Conservation (phyloP, 2,329 filamentous ascomycete species). For the Cladobotryum protrusum region DNA sequence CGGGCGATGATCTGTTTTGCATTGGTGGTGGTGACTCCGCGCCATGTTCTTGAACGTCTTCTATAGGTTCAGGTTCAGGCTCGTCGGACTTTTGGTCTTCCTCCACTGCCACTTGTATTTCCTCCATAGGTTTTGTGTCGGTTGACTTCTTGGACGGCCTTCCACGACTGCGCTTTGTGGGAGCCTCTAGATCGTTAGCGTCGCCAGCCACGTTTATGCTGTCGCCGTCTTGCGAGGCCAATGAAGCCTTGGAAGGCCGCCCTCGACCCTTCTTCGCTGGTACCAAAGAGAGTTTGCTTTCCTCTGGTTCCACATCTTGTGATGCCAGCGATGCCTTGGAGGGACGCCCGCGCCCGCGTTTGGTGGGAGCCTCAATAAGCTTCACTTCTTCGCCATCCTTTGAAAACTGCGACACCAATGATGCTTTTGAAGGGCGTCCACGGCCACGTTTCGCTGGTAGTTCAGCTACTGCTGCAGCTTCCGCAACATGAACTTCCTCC, state of each 20-base stretch:
- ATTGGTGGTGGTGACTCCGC: neutral
- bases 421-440: constrained; percentile 28
- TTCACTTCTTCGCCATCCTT: constrained; percentile 10
- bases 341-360: constrained; percentile 26
- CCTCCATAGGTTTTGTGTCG: constrained; percentile 4
- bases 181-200: neutral
- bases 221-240: constrained; percentile 16
- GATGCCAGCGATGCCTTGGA: constrained; percentile 25
- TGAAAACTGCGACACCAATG: constrained; percentile 20
- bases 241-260: constrained; percentile 26
- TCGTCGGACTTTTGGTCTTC: too few species aligned
- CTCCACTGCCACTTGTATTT: neutral
- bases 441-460: constrained; percentile 23
- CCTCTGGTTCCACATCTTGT: constrained; percentile 16
- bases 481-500: neutral
- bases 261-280: constrained; percentile 25
- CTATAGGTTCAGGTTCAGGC: constrained; percentile 10
- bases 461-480: constrained; percentile 9
- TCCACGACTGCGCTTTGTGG: constrained; percentile 4
- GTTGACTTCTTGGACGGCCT: constrained; percentile 24
- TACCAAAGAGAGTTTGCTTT: constrained; percentile 16
- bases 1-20: neutral
- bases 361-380: constrained; percentile 14
- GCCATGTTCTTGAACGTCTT: constrained; percentile 14
- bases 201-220: constrained; percentile 4